Evolutionary conservation across 2,329 filamentous ascomycete genomes (phyloP), one percentile per base, ranked within the genome.

Genomic region (Aspergillus ochraceus): DNA sequence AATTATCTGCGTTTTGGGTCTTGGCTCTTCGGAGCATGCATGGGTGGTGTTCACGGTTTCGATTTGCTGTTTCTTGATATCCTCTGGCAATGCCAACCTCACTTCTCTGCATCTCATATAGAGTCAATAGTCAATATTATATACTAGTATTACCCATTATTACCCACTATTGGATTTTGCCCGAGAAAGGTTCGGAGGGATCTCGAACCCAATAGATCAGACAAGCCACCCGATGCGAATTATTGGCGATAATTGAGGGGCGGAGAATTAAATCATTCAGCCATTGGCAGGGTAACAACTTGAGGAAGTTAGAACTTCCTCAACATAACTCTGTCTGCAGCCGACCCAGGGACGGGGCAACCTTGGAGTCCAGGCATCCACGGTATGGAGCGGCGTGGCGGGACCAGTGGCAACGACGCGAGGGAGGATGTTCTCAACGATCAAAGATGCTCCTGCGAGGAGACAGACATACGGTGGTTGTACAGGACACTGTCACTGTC

Each of bases 11-110:
- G 45, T 47, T 20, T 47, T 24, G 22, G 19, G 19, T 20, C n/a
- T 47, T 47, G 19, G 45, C 19, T 47, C 22, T 47, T 49, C 17
- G 54, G 45, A 51, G 20, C 46, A 46, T 57, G 55, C 56, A 60
- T 61, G 59, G 56, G 36, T 49, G 60, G 62, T 62, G 62, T 64
- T 64, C 36, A 47, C 20, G 45, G 45, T 47, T 47, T 24, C 19
- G 19, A 46, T 46, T 24, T 26, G 54, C 45, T 47, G 45, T 19
- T 47, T 20, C 20, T 47, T 20, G 45, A 47, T 47, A 47, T 47
- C 45, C 45, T 47, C 45, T 24, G 22, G 12, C 45, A 17, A 42
- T 42, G 36, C 17, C 36, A 14, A 47, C 45, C 19, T 47, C 45
- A 47, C 45, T 24, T 47, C 45, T 47, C 45, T 20, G 45, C 26